These are phyloP conservation scores for Globisporangium megalacanthum DNA, from an alignment of 352 stramenopile species.

Conservation along the genomic window DNA sequence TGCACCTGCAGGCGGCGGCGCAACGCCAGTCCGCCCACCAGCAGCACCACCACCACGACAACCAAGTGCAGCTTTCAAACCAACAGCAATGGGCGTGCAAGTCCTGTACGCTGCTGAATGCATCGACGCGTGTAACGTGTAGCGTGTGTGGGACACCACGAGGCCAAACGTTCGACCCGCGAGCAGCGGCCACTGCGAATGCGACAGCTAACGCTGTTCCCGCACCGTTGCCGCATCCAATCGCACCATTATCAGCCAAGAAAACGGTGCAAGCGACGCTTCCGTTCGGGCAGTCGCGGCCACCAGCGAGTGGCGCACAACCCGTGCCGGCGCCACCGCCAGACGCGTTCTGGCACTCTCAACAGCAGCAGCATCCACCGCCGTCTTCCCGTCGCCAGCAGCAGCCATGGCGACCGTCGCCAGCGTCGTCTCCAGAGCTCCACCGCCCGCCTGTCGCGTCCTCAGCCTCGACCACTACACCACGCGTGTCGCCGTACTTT, in stretches of 20 bases:
- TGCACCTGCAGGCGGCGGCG: slow-evolving; percentile 21
- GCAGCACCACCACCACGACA: slow-evolving; percentile 3
- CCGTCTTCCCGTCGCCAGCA: neutral
- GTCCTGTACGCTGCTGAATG: slow-evolving; percentile 67
- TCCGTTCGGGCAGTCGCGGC: slow-evolving; percentile 31
- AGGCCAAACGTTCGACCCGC: slow-evolving; percentile 23
- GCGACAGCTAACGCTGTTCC: neutral
- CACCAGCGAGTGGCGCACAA: slow-evolving; percentile 2
- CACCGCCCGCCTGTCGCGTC: neutral
- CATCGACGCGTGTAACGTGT: slow-evolving; percentile 24
- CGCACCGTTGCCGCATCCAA: no score
- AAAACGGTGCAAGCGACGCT: slow-evolving; percentile 63
- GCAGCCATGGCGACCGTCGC: neutral
- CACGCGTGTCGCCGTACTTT: neutral
- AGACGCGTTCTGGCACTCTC: slow-evolving; percentile 2
- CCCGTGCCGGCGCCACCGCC: slow-evolving; percentile 9
- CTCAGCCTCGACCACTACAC: neutral
- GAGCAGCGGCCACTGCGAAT: neutral
- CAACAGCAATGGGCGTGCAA: slow-evolving; percentile 30
- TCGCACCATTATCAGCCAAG: slow-evolving; percentile 5
- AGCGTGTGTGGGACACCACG: slow-evolving; percentile 47
- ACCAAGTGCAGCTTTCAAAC: neutral
- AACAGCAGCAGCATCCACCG: neutral
- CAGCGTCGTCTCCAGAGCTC: neutral
- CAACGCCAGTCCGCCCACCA: slow-evolving; percentile 4